These are phyloP conservation scores for Brettanomyces custersianus DNA, from an alignment of 805 yeast species.

Conservation along the genomic window DNA sequence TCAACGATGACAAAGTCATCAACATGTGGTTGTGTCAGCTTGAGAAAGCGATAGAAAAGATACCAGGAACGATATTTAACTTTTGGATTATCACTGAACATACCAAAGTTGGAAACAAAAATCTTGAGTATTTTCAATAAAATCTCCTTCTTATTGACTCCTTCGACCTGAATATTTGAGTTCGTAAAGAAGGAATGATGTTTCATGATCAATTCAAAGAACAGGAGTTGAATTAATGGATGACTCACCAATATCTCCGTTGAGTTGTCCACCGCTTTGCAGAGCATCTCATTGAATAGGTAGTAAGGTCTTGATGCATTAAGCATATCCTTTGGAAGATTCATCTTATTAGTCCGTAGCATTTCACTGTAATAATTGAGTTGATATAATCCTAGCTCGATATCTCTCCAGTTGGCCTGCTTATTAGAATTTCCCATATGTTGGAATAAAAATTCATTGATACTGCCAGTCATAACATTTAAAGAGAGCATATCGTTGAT, in stretches of 20 bases:
- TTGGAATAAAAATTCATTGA: constrained; percentile 32
- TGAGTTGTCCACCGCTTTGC: constrained; percentile 31
- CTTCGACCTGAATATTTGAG: constrained; percentile 30
- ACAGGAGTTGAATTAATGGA: constrained; percentile 71
- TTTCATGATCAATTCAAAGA: constrained; percentile 79
- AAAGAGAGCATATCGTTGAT: constrained; percentile 29
- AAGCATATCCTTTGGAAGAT: constrained; percentile 57
- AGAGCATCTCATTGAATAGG: constrained; percentile 53
- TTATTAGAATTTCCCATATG: constrained; percentile 5
- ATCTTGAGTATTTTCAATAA: constrained; percentile 60
- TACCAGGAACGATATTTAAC: constrained; percentile 89
- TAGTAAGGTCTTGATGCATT: constrained; percentile 56
- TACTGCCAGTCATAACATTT: constrained; percentile 33
- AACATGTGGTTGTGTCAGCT: constrained; percentile 60
- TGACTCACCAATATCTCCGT: constrained; percentile 45
- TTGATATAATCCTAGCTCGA: constrained; percentile 83
- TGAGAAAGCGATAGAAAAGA: constrained; percentile 73
- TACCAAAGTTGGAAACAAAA: constrained; percentile 74
- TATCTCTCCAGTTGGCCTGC: constrained; percentile 57
- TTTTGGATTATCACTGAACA: constrained; percentile 62
- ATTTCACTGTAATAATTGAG: constrained; percentile 72
- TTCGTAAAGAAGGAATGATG: constrained; percentile 57
- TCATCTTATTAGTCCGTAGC: constrained; percentile 67
- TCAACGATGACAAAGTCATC: constrained; percentile 43
- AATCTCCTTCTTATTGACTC: constrained; percentile 37